Evolutionary conservation across 371 early-diverging fungal genomes (phyloP).

Genomic region (Apophysomyces trapeziformis): DNA sequence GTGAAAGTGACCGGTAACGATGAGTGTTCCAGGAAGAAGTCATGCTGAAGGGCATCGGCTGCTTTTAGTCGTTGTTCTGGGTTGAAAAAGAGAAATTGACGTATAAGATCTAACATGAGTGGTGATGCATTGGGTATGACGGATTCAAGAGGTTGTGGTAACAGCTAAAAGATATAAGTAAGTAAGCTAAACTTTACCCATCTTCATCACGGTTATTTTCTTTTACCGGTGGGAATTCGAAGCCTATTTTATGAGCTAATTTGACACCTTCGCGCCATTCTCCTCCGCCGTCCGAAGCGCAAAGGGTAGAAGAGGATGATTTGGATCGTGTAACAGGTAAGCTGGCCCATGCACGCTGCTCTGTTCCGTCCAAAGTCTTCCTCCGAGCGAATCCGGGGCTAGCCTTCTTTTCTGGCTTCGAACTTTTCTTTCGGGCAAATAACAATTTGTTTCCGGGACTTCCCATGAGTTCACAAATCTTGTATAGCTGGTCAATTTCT

Average conservation of each 20-base stretch:
- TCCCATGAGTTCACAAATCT: conserved; percentile 72
- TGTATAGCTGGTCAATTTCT: conserved; percentile 88
- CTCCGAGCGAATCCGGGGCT: conserved; percentile 24
- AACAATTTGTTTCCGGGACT: conserved; percentile 35
- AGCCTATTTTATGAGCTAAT: conserved; percentile 66
- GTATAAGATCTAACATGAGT: conserved; percentile 27
- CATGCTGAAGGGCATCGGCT: conserved; percentile 17
- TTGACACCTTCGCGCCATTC: conserved; percentile 71
- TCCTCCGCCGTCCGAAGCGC: conserved; percentile 50
- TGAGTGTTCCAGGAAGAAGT: conserved; percentile 5
- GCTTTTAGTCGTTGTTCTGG: conserved; percentile 25
- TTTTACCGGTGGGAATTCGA: conserved; percentile 64
- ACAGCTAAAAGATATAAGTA: not conserved
- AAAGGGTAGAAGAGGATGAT: conserved; percentile 7
- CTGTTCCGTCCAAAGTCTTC: conserved; percentile 8
- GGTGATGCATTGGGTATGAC: conserved; percentile 29
- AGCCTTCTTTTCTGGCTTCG: conserved; percentile 20
- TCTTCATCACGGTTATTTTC: not conserved
- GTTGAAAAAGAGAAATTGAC: conserved; percentile 26
- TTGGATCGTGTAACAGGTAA: conserved; percentile 13
- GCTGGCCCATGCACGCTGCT: conserved; percentile 5
- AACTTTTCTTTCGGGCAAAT: conserved; percentile 16
- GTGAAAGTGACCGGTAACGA: not conserved
- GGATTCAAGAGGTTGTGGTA: not conserved
- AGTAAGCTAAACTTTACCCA: not conserved